Evolutionary conservation across 805 yeast genomes (phyloP), one percentile per base, ranked within the genome.

Genomic region (Candida succiphila): DNA sequence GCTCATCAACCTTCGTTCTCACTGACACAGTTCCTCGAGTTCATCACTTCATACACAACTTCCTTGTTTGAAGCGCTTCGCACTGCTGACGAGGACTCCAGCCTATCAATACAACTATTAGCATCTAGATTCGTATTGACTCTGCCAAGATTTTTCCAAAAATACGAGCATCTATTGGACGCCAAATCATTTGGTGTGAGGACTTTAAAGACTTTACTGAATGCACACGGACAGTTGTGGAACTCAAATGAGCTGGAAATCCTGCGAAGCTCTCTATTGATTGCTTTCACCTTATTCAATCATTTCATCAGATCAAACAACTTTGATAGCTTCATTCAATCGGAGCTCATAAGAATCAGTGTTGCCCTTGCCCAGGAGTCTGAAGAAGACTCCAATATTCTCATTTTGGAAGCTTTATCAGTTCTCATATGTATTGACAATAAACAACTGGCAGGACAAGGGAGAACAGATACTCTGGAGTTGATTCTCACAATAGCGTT

Each of bases 351-450:
- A 25, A 30, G 42, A 1, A 40, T 72, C 0, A 64, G 77, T 9
- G 46, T 52, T 3, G 51, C 65, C 2, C 52, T 89, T 8, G 48
- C 69, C 3, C 69, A 66, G 2, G 79, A 73, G 1, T 71, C 92
- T 0, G 82, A 76, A 29, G 95, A 85, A 30, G 97, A 88, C 46
- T 71, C 95, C 0, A 75, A 82, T 24, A 72, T 87, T 1, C 65
- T 81, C 30, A 54, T 88, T 27, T 65, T 83, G 10, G 95, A 87
- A 49, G 69, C 81, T 0, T 54, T 83, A n/a, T 64, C 76, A 1
- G 63, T 68, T 3, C 70, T 77, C 1, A 68, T 82, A 26, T 62
- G 65, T 31, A 62, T 79, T 7, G 62, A 67, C 38, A 61, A 60
- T 32, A 46, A 43, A 7, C 40, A 46, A 2, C 36, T 56, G 25